Base-by-base conservation (phyloP, 495 filamentous ascomycete genomes). In the Penicillium malachiteum region DNA sequence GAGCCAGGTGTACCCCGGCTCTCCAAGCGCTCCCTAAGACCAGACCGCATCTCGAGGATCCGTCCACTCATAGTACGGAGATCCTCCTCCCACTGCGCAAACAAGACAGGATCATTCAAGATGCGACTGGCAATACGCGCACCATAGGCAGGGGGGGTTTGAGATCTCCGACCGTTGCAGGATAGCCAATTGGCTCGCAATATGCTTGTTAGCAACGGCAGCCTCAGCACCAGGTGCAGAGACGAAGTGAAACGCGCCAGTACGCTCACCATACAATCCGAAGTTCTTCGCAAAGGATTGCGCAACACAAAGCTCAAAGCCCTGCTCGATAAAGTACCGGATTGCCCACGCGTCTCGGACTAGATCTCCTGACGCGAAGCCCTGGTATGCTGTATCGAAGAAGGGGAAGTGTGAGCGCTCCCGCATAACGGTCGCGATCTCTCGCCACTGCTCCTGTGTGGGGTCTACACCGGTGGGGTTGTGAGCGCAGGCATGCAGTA, bases 211-310 rank as follows among this genome's bases (percentile, higher is more conserved):
- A 37, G 83, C 81, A 10, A 78, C 83, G n/a, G 75, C 55, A 1
- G 90, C 87, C 39, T 90, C 84, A 5, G 85, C 46, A 0, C 84
- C 80, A 0, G 93, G 87, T 0, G 85, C 74, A 1, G 92, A 88
- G 43, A 99, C 87, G 66, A 91, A 94, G 71, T 99, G 94, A 87
- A 97, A 99, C 64, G 89, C 92, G 34, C 94, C 94, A 5, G 91
- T 91, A 59, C 94, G 90, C 80, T 99, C 87, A 58, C 93, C 93
- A 70, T 99, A 99, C 17, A 99, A 81, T 56, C 94, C 94, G 66
- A 99, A 96, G 82, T 99, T 99, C 82, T 99, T 98, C 57, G 94
- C 92, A 70, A 96, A 99, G 18, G 88, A 93, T 78, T 99, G 93
- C 5, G 94, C 95, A 52, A 97, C 83, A 64, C 92, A 88, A 33